Percentiles rank a stretch among this genome's conserved stretches.
phyloP scores from a whole-genome alignment of 768 basidiomycete genomes.

The Leccinum rimulosum region DNA sequence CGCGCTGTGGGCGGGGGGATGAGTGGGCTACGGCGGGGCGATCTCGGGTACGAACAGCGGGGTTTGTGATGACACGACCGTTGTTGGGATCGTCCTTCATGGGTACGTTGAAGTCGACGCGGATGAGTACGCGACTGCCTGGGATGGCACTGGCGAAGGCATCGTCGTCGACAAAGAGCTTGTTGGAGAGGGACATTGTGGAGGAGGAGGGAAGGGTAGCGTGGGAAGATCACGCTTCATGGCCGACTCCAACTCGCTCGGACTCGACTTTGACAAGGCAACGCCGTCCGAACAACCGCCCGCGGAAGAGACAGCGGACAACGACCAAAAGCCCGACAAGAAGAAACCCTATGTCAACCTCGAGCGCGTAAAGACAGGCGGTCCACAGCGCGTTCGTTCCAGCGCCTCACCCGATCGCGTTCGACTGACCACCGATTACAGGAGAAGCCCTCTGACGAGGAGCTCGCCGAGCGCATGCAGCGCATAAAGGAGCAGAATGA shows the following conservation, averaged over 20 bases:
- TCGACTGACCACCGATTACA: conserved; percentile 29
- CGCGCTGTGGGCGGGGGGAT: conserved; percentile 58
- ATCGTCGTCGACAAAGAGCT: conserved; percentile 90
- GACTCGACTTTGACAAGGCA: conserved; percentile 60
- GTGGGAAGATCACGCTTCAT: conserved; percentile 31
- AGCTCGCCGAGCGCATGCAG: conserved; percentile 64
- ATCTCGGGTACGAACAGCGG: conserved; percentile 65
- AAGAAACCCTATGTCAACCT: conserved; percentile 78
- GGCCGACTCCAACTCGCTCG: conserved; percentile 61
- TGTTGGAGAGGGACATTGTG: conserved; percentile 92
- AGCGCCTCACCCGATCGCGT: not conserved
- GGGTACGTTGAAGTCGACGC: conserved; percentile 96
- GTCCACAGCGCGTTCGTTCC: conserved; percentile 57
- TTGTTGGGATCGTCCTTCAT: conserved; percentile 67
- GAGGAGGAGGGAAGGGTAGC: not conserved
- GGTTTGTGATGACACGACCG: conserved; percentile 93
- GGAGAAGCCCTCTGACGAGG: conserved; percentile 71
- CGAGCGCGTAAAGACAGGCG: conserved; percentile 83
- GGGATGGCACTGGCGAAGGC: conserved; percentile 52
- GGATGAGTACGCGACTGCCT: conserved; percentile 86
- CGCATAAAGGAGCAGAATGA: conserved; percentile 72
- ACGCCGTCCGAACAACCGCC: not conserved
- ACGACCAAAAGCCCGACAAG: conserved; percentile 42
- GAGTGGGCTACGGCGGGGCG: conserved; percentile 1
- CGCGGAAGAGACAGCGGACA: conserved; percentile 5